phyloP scores from a whole-genome alignment of 2,329 filamentous ascomycete genomes.

The Aureobasidium namibiae region DNA sequence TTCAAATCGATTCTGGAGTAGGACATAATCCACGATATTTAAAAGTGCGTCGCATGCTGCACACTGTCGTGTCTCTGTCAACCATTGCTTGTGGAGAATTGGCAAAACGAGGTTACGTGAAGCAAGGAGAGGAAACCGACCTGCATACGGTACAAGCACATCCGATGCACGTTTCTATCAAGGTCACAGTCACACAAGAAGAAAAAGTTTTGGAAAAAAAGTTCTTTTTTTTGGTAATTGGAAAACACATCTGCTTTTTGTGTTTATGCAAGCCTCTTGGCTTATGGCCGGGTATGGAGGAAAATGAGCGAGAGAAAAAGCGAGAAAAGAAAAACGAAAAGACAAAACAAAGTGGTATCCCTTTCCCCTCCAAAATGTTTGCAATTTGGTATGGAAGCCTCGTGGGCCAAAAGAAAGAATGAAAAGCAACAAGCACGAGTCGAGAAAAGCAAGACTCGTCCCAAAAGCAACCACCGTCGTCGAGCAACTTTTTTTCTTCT shows the following conservation, averaged over 20 bases:
- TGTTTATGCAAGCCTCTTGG: background rate
- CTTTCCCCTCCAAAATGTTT: background rate
- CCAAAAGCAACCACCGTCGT: background rate
- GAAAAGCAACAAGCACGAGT: background rate
- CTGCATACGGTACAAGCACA: background rate
- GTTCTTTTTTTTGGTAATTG: background rate
- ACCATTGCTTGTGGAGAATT: background rate
- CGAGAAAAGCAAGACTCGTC: slow-evolving; percentile 6
- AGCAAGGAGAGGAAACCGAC: background rate
- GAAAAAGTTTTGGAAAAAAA: background rate
- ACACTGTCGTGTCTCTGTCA: slow-evolving; percentile 1
- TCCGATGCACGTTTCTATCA: background rate
- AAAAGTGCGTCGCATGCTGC: background rate
- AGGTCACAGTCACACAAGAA: background rate
- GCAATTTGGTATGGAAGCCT: slow-evolving; percentile 6
- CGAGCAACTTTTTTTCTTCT: background rate
- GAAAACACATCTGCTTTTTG: slow-evolving; percentile 11
- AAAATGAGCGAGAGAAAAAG: background rate
- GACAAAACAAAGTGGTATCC: slow-evolving; percentile 1
- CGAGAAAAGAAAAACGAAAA: background rate
- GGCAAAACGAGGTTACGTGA: background rate
- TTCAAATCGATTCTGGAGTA: too few relatives aligned
- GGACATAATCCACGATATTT: background rate
- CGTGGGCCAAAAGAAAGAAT: background rate
- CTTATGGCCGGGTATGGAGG: background rate